A percentile compares a stretch with the other conserved stretches of the same genome.
Evolutionary conservation across 202 grass and related monocot species (phyloP).

Genomic region (Sporobolus alterniflorus): DNA sequence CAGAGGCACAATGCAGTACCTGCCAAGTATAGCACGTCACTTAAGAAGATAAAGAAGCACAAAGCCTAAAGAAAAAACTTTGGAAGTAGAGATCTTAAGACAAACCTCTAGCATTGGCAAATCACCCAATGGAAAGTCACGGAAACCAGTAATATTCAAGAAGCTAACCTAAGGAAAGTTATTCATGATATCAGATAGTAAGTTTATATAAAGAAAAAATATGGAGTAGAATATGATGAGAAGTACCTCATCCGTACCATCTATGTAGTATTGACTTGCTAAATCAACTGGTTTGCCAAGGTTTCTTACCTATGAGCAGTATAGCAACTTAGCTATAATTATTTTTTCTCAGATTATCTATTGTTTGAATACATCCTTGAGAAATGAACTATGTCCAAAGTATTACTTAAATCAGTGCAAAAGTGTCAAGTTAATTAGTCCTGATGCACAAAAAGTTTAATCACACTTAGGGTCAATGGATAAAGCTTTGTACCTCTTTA

Average conservation of each 20-base stretch:
- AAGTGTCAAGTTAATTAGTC: background rate
- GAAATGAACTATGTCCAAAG: conserved; percentile 23
- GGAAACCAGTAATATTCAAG: conserved; percentile 99
- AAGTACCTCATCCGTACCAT: conserved; percentile 95
- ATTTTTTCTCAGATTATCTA: background rate
- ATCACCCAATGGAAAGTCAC: conserved; percentile 97
- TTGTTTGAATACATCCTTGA: conserved; percentile 16
- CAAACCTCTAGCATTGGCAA: conserved; percentile 98
- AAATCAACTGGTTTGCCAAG: conserved; percentile 98
- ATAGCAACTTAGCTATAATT: conserved; percentile 8
- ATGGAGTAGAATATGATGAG: background rate
- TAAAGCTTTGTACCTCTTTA: conserved; percentile 65
- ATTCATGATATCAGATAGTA: conserved; percentile 39
- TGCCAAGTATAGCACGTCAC: conserved; percentile 46
- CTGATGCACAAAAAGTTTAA: conserved; percentile 13
- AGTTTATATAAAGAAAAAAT: conserved; percentile 17
- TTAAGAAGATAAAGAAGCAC: background rate
- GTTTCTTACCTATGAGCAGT: conserved; percentile 78
- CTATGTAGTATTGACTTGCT: conserved; percentile 97
- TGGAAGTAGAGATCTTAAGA: conserved; percentile 28
- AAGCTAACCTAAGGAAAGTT: conserved; percentile 79
- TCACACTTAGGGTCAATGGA: conserved; percentile 1
- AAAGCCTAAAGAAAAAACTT: background rate
- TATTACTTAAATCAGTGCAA: background rate
- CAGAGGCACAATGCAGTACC: conserved; percentile 83